These are phyloP conservation scores for Physaria fendleri DNA, from an alignment of 345 rosid genomes.

Conservation along the genomic window DNA sequence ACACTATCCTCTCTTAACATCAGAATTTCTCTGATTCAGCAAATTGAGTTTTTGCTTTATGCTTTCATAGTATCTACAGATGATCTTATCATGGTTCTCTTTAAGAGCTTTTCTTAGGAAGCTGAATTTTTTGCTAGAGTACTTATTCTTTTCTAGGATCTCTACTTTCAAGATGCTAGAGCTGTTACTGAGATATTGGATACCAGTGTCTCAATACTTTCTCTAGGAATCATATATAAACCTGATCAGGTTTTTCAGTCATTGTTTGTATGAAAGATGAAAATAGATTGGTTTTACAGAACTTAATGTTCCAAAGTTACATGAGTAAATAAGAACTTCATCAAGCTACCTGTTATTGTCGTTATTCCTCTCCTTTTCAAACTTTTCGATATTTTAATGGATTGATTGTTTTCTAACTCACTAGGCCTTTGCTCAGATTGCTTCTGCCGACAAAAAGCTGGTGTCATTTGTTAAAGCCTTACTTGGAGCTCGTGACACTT, in stretches of 20 bases:
- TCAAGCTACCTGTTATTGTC: background rate
- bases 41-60: background rate
- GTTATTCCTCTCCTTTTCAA: background rate
- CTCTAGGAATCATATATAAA: background rate
- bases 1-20: background rate
- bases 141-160: background rate
- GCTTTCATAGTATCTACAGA: background rate
- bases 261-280: background rate
- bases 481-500: conserved; percentile 59
- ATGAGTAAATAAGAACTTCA: background rate
- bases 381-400: background rate
- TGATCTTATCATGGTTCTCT: background rate
- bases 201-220: background rate
- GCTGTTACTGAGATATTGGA: background rate
- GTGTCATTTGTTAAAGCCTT: conserved; percentile 59
- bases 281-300: background rate
- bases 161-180: background rate
- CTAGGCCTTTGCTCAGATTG: conserved; percentile 39
- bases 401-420: conserved; percentile 29
- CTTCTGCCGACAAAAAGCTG: conserved; percentile 45
- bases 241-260: background rate
- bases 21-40: background rate
- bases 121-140: background rate
- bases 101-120: background rate
- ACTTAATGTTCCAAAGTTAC: conserved; percentile 9